These are phyloP conservation scores for Austropuccinia psidii DNA, from an alignment of 1,284 basidiomycete genomes.

Conservation along the genomic window DNA sequence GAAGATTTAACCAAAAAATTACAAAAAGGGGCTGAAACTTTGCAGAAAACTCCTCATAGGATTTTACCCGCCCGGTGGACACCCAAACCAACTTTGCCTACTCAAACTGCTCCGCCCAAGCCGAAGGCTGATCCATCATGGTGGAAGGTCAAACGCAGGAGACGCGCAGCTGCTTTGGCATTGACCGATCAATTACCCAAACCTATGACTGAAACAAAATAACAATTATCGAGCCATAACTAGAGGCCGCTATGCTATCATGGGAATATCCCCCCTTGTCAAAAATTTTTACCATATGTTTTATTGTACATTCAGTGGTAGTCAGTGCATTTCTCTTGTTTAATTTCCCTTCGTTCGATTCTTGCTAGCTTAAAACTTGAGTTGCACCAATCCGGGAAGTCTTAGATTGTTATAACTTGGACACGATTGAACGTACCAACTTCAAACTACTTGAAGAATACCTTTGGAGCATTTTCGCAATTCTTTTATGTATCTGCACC, in stretches of 20 bases:
- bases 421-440: no score
- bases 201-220: background rate
- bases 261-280: no score
- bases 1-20: slow-evolving; percentile 6
- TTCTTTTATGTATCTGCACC: no score
- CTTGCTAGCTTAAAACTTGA: no score
- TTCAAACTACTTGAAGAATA: no score
- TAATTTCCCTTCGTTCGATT: no score
- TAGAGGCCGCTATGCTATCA: background rate
- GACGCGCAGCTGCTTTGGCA: slow-evolving; percentile 24
- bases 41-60: slow-evolving; percentile 5
- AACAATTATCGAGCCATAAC: background rate
- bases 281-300: no score
- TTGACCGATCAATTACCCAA: slow-evolving; percentile 26
- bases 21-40: background rate
- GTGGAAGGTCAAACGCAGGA: slow-evolving; percentile 36
- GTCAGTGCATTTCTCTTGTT: background rate
- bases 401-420: no score
- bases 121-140: slow-evolving; percentile 22
- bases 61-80: slow-evolving; percentile 26
- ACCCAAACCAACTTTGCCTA: background rate
- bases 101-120: slow-evolving; percentile 3
- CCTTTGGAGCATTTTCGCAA: no score
- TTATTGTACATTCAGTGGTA: no score
- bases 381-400: no score